These are phyloP conservation scores for Tremella fuciformis DNA, from an alignment of 768 basidiomycete species.

Conservation along the genomic window DNA sequence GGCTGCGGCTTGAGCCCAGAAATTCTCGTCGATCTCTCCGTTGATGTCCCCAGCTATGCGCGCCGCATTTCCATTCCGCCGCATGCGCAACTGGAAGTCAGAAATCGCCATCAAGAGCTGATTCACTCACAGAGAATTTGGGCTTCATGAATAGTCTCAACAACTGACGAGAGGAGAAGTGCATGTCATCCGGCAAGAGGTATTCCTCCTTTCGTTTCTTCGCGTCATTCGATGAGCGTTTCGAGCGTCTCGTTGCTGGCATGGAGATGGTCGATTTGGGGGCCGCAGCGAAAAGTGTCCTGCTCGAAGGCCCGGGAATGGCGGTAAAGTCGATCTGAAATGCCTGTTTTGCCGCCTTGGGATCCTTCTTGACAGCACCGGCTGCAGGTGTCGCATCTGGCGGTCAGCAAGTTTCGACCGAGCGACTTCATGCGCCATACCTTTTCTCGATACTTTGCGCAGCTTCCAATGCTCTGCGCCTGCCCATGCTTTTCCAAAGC, in stretches of 20 bases:
- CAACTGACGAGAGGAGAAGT: conserved; percentile 85
- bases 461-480: conserved; percentile 99
- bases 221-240: conserved; percentile 9
- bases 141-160: conserved; percentile 93
- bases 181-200: conserved; percentile 92
- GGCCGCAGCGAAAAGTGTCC: conserved; percentile 46
- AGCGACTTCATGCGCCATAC: conserved; percentile 56
- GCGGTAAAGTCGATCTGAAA: conserved; percentile 55
- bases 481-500: conserved; percentile 89
- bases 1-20: conserved; percentile 94
- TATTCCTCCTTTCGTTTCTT: conserved; percentile 56
- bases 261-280: conserved; percentile 38
- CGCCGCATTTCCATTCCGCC: conserved; percentile 60
- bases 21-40: conserved; percentile 90
- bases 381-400: conserved; percentile 54
- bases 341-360: conserved; percentile 52
- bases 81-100: conserved; percentile 73
- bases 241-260: conserved; percentile 11
- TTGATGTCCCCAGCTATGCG: conserved; percentile 60
- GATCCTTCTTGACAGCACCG: conserved; percentile 38
- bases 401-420: no score
- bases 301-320: conserved; percentile 28
- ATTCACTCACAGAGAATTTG: conserved; percentile 73
- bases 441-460: conserved; percentile 70
- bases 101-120: neutral